These are phyloP conservation scores for Fragilariopsis cylindrus DNA, from an alignment of 108 stramenopile species.

Conservation along the genomic window DNA sequence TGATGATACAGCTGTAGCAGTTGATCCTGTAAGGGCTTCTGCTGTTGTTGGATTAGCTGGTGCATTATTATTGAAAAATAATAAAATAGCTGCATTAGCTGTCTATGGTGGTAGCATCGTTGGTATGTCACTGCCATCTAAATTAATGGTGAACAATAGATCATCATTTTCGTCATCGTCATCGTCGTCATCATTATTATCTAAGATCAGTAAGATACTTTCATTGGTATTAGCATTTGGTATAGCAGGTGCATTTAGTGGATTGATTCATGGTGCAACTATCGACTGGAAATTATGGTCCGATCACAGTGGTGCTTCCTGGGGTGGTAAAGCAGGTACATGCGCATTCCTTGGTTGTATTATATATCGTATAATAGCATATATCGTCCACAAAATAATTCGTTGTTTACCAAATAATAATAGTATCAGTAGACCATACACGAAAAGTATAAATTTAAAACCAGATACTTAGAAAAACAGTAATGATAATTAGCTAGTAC, in stretches of 20 bases:
- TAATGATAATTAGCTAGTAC: no score
- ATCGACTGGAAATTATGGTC: constrained; percentile 61
- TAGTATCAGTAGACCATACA: no score
- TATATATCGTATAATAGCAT: background rate
- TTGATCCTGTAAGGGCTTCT: constrained; percentile 60
- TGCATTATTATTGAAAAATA: background rate
- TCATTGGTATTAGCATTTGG: constrained; percentile 39
- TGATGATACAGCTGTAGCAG: constrained; percentile 51
- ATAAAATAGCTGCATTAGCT: constrained; percentile 47
- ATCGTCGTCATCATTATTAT: constrained; percentile 23
- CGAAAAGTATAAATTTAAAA: no score
- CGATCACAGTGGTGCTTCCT: constrained; percentile 33
- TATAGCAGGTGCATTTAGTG: constrained; percentile 50
- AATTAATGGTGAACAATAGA: constrained; percentile 43
- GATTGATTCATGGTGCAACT: constrained; percentile 57
- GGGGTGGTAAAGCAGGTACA: constrained; percentile 74
- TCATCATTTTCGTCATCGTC: constrained; percentile 1
- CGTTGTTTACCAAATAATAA: no score
- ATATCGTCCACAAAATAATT: no score
- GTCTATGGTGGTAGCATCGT: constrained; percentile 66
- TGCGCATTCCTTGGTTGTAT: constrained; percentile 54
- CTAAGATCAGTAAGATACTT: background rate
- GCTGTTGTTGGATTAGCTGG: constrained; percentile 59
- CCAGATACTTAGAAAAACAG: no score
- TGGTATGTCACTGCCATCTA: constrained; percentile 61